Base-by-base conservation (phyloP, 73 alveolate genomes). In the Paramecium biaurelia region DNA sequence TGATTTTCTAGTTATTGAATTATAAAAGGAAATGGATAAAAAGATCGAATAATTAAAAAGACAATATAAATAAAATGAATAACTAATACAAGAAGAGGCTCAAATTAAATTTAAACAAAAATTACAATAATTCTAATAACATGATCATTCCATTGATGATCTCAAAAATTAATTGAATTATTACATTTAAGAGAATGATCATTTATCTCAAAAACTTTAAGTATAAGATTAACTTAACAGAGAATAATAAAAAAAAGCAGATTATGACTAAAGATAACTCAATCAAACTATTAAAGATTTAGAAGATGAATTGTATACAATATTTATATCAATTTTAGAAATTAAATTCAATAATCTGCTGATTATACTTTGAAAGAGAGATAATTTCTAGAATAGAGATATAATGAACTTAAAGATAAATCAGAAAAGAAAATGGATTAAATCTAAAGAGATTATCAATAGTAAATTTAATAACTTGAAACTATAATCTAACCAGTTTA, bases 341-440 rank as follows among this genome's bases (percentile, higher is more conserved):
- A n/a, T 20, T 42, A 14, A 30, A 79, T 30, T 79, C 21, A 79
- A 79, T 14, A 79, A 79, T 79, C 56, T 43, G 90, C 90, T 79
- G 90, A 79, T 79, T 79, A 79, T 28, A 43, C 90, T 38, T 11
- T 43, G 76, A 79, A 79, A 42, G 90, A 79, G 24, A 79, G 90
- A 79, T 20, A 79, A 42, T 79, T n/a, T 35, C 56, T 43, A 3
- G 90, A 79, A 47, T 43, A 20, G 43, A 38, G 74, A 11, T 43
- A 43, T 9, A 43, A 79, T 20, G 90, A 79, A 43, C 45, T 79
- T 12, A 79, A 45, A 24, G 76, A 79, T 23, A 43, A 79, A 79
- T 79, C 90, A 23, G 90, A 79, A 41, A 41, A 47, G 32, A 79
- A 79, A 23, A 47, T 79, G 70, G 90, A 79, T 43, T 5, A 38